Base-by-base conservation (phyloP, 129 eudicot species). In the Arctium lappa region DNA sequence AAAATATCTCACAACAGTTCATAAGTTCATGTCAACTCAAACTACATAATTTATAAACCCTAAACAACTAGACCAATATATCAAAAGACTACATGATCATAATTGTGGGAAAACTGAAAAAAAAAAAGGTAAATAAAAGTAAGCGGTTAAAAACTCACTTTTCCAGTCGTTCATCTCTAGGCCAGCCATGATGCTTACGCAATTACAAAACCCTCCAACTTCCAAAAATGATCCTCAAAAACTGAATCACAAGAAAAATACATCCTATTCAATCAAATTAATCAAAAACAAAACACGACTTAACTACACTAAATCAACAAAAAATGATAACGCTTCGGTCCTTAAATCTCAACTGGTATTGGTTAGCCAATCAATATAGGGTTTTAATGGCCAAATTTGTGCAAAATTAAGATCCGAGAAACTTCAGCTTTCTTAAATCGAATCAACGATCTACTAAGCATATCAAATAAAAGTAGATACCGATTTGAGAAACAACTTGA, bases 91-190 rank as follows among this genome's bases (percentile, higher is more conserved):
- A 68, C 1, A 66, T 3, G 16, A 79, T 39, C 75, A 42, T 66
- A 68, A 68, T 63, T 3, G 30, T 31, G 1, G 3, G 1, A 40
- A 79, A 40, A 6, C 6, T 2, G 0, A 39, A 39, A 39, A 16
- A 73, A 29, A 18, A 32, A 68, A 79, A 8, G 33, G 40, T 37
- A 37, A 37, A 37, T 37, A 37, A 37, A 37, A 37, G 40, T 8
- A 22, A 77, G 50, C 3, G 8, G n/a, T 3, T 8, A 42, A 40
- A 31, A 53, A 80, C 88, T 77, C 22, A 89, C 92, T 89, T 85
- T 89, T 89, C 69, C 90, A 80, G 72, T 89, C 92, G 76, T 89
- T 87, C 89, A 89, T 85, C 73, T 89, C 92, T 29, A 85, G 39
- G 85, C 84, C 74, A 87, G 65, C 89, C 88, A 87, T 37, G 33